Conservation (phyloP, 2,329 filamentous ascomycete species). For the Zymoseptoria pseudotritici region DNA sequence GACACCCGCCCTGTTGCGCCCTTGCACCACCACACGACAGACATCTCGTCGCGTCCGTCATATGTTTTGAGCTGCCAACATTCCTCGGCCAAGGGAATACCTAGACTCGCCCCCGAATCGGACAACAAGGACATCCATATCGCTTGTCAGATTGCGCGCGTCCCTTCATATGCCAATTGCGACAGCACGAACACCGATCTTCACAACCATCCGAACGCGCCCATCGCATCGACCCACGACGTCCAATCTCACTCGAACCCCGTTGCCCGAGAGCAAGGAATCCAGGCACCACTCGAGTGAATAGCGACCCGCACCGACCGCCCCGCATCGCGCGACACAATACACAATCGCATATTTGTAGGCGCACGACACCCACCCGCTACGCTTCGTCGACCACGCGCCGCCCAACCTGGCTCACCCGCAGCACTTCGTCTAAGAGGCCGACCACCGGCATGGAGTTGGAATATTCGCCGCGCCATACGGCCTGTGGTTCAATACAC, state of each 20-base stretch:
- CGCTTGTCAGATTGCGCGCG: conserved; percentile 10
- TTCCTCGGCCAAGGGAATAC: conserved; percentile 11
- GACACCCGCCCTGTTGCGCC: not conserved
- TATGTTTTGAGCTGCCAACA: conserved; percentile 10
- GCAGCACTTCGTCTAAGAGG: conserved; percentile 3
- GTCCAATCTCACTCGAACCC: not conserved
- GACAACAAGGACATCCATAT: conserved; percentile 17
- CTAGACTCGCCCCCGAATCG: conserved; percentile 9
- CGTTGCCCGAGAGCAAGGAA: not conserved
- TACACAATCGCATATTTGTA: conserved; percentile 5
- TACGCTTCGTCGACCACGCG: not conserved
- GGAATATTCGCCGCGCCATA: conserved; percentile 44
- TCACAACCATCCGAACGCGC: conserved; percentile 2
- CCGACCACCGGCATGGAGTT: conserved; percentile 36
- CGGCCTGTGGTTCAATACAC: conserved; percentile 67
- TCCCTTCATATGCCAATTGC: conserved; percentile 8
- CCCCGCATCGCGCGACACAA: conserved; percentile 1
- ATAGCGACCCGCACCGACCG: not conserved
- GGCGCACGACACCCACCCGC: conserved; percentile 1
- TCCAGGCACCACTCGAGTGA: not conserved
- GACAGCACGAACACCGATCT: conserved; percentile 7
- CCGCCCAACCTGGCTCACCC: conserved; percentile 1
- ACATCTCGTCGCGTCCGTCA: not conserved
- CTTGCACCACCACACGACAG: not conserved
- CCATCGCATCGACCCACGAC: conserved; percentile 1